A percentile compares a stretch with the other conserved stretches of the same genome.
Conservation (phyloP, 257 asterid genomes). For the Avicennia marina region DNA sequence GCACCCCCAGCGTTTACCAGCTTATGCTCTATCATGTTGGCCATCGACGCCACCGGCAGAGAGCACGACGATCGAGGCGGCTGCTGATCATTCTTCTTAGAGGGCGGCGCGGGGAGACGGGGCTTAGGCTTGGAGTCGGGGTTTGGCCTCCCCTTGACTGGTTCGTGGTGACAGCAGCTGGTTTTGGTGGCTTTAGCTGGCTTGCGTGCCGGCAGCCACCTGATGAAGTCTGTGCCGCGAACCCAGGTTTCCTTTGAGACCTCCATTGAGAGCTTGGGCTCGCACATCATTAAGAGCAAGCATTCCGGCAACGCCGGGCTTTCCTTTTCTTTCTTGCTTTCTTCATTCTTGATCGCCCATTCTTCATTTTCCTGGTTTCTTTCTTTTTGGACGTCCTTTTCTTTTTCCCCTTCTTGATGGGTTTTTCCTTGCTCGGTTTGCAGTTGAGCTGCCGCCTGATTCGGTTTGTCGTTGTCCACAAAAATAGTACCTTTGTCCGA, state of each 20-base stretch:
- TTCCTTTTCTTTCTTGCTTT: slow-evolving; percentile 7
- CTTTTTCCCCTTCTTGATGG: slow-evolving; percentile 11
- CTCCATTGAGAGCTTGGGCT: slow-evolving; percentile 78
- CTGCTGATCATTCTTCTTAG: slow-evolving; percentile 22
- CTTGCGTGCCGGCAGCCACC: slow-evolving; percentile 56
- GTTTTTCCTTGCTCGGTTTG: not conserved
- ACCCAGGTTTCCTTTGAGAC: slow-evolving; percentile 94
- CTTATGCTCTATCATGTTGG: slow-evolving; percentile 74
- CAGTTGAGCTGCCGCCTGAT: not conserved
- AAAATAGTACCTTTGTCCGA: not conserved
- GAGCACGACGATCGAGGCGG: slow-evolving; percentile 77
- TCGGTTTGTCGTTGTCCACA: too few species aligned
- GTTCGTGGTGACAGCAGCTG: slow-evolving; percentile 29
- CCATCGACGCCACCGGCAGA: slow-evolving; percentile 59
- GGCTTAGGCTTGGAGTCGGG: slow-evolving; percentile 23
- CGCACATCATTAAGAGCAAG: slow-evolving; percentile 71
- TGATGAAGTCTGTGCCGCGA: slow-evolving; percentile 66
- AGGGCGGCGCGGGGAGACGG: slow-evolving; percentile 15
- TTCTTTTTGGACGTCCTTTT: slow-evolving; percentile 17
- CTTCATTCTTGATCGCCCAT: not conserved
- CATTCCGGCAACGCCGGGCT: slow-evolving; percentile 53
- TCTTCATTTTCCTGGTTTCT: not conserved
- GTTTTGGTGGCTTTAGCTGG: slow-evolving; percentile 23
- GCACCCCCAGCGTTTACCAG: slow-evolving; percentile 61
- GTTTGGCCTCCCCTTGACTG: slow-evolving; percentile 28